Conservation (phyloP, 495 filamentous ascomycete species). For the Penicillium egyptiacum region DNA sequence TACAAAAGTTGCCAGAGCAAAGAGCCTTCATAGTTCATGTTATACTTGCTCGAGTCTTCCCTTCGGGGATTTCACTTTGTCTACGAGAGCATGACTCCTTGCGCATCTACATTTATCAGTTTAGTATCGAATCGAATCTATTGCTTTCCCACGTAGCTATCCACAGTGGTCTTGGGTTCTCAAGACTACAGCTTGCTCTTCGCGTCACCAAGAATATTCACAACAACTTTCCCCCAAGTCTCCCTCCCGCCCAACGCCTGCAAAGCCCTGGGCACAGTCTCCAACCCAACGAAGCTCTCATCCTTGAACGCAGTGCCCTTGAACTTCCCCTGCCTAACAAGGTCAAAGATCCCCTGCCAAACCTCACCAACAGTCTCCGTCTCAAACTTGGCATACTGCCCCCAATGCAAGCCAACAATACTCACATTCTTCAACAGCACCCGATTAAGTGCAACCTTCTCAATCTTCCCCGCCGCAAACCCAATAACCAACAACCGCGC, state of each 20-base stretch:
- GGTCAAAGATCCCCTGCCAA: constrained; percentile 76
- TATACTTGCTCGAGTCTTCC: constrained; percentile 35
- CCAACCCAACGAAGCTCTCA: constrained; percentile 76
- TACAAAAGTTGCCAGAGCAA: constrained; percentile 41
- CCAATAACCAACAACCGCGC: constrained; percentile 84
- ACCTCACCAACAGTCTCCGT: constrained; percentile 67
- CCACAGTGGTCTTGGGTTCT: neutral
- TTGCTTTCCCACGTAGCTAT: constrained; percentile 9
- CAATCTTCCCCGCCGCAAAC: constrained; percentile 85
- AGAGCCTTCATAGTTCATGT: constrained; percentile 58
- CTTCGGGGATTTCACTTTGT: constrained; percentile 18
- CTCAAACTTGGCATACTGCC: constrained; percentile 74
- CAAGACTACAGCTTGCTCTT: constrained; percentile 50
- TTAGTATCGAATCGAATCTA: constrained; percentile 8
- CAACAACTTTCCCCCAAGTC: constrained; percentile 96
- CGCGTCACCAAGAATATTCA: constrained; percentile 72
- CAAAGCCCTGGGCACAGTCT: constrained; percentile 74
- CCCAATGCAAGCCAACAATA: constrained; percentile 90
- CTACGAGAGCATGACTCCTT: constrained; percentile 56
- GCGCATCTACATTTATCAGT: constrained; percentile 43
- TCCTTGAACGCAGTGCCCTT: constrained; percentile 79
- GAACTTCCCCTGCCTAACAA: constrained; percentile 79
- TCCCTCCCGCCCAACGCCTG: constrained; percentile 73
- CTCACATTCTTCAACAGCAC: constrained; percentile 93
- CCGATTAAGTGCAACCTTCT: constrained; percentile 89